Evolutionary conservation across 2,329 filamentous ascomycete species (phyloP).

Genomic region (Daldinia eschscholtzii): DNA sequence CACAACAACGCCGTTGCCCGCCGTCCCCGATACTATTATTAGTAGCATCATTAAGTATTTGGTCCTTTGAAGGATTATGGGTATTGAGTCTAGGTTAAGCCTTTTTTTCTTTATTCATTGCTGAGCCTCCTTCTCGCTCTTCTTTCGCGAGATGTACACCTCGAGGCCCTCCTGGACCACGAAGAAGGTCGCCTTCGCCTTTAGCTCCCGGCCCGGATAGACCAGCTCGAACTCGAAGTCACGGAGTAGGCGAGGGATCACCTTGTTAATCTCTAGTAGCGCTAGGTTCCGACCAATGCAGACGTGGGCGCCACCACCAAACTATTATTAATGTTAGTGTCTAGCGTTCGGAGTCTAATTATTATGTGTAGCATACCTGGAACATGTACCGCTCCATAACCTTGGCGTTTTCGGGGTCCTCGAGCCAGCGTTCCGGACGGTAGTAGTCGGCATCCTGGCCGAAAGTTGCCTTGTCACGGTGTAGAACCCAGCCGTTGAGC

Average conservation of each 20-base stretch:
- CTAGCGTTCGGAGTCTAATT: not conserved
- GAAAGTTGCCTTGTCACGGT: slow-evolving; percentile 62
- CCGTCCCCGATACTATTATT: slow-evolving; percentile 42
- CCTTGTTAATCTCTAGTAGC: slow-evolving; percentile 70
- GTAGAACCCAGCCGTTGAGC: slow-evolving; percentile 67
- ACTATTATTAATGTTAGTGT: slow-evolving; percentile 52
- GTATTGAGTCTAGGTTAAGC: slow-evolving; percentile 5
- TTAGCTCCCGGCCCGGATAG: slow-evolving; percentile 63
- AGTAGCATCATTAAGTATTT: slow-evolving; percentile 34
- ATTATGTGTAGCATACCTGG: slow-evolving; percentile 57
- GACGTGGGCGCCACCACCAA: slow-evolving; percentile 66
- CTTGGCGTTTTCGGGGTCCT: slow-evolving; percentile 58
- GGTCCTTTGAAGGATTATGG: slow-evolving; percentile 4
- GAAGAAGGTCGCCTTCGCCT: slow-evolving; percentile 70
- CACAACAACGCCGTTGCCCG: slow-evolving; percentile 33
- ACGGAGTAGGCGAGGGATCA: slow-evolving; percentile 66
- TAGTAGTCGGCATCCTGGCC: slow-evolving; percentile 65
- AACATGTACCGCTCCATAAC: slow-evolving; percentile 69
- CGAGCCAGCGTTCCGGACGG: slow-evolving; percentile 68
- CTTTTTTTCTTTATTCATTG: slow-evolving; percentile 13
- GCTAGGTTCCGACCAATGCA: slow-evolving; percentile 69
- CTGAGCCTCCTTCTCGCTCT: slow-evolving; percentile 29
- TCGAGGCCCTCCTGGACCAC: slow-evolving; percentile 69
- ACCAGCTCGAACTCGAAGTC: slow-evolving; percentile 67
- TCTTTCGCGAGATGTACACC: slow-evolving; percentile 60